A percentile compares a stretch with the other conserved stretches of the same genome.
phyloP scores from a whole-genome alignment of 1,139 yeast genomes.

The Magnusiomyces suaveolens region DNA sequence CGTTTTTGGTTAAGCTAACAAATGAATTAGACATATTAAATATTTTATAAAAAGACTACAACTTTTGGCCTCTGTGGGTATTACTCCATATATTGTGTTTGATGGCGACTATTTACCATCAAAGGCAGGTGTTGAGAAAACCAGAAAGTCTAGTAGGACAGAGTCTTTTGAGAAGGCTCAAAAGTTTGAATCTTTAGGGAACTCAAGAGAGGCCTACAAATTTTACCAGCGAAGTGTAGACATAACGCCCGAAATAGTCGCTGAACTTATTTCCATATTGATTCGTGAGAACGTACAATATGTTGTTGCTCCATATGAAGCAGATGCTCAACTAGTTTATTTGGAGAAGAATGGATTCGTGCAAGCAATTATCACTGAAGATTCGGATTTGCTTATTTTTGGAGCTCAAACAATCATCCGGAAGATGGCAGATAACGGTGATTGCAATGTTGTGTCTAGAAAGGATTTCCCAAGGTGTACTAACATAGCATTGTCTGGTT shows the following conservation, averaged over 20 bases:
- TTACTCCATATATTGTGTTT: constrained; percentile 81
- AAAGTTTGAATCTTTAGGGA: constrained; percentile 42
- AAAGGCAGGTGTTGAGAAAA: constrained; percentile 63
- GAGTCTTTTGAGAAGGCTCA: constrained; percentile 40
- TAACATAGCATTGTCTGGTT: constrained; percentile 35
- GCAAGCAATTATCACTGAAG: constrained; percentile 86
- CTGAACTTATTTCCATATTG: constrained; percentile 63
- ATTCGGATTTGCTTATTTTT: constrained; percentile 83
- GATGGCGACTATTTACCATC: constrained; percentile 87
- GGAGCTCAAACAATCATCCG: constrained; percentile 74
- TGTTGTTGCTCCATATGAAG: constrained; percentile 96
- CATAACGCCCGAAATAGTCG: constrained; percentile 87
- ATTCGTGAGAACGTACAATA: constrained; percentile 51
- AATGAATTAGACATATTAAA: constrained; percentile 33
- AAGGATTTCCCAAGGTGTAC: constrained; percentile 33
- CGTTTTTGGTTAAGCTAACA: too few relatives aligned
- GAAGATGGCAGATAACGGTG: constrained; percentile 63
- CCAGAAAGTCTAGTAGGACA: constrained; percentile 45
- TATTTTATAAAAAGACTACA: constrained; percentile 50
- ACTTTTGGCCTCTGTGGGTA: constrained; percentile 56
- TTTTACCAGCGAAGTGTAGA: constrained; percentile 72
- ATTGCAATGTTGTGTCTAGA: constrained; percentile 58
- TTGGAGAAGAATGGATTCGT: constrained; percentile 67
- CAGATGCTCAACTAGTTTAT: constrained; percentile 94
- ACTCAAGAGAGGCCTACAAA: constrained; percentile 51